Evolutionary conservation across 768 basidiomycete species (phyloP), one percentile per base, ranked within the genome.

Genomic region (Thelephora ganbajun): DNA sequence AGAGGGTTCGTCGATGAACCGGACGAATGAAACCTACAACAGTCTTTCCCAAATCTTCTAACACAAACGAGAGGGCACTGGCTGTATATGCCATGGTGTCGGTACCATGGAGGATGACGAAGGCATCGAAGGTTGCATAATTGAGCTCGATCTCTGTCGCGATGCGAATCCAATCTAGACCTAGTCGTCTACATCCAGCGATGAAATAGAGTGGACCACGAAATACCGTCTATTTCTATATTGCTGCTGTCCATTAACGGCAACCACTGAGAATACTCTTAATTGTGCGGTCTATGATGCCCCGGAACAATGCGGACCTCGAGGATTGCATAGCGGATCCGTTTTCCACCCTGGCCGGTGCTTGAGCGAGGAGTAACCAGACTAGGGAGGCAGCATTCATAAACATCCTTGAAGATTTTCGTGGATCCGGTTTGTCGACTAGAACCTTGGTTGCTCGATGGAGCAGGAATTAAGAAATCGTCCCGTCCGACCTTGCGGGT

Each of bases 61-160:
- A 71, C 47, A 97, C 64, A 61, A 96, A 97, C 58, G 84, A 86
- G 34, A 94, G 70, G 2, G 91, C 89, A 44, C 88, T 90, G 6
- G 90, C 78, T 6, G 83, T 83, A 62, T 90, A 93, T 14, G 80
- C 78, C 86, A 92, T 91, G 1, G 87, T 91, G 57, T 94, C 92
- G 9, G 87, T 90, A 33, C 91, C 91, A 57, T 94, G 91, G 16
- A 94, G 65, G 26, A 96, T 68, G 16, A 97, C 79, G 58, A 97
- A 96, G 0, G 88, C 89, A 56, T 97, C 93, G 59, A 89, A 97
- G 12, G 60, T 56, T 30, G 71, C 61, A 57, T 96, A 96, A 60
- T 96, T 96, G 46, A 91, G 77, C 57, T 94, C 90, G 54, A 97
- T 90, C 57, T 97, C 93, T 0, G 79, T 81, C 0, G 90, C 86